A percentile compares a stretch with the other conserved stretches of the same genome.
Evolutionary conservation across 78 protist genomes (phyloP).

Genomic region (Dictyostelium brefeldianum): DNA sequence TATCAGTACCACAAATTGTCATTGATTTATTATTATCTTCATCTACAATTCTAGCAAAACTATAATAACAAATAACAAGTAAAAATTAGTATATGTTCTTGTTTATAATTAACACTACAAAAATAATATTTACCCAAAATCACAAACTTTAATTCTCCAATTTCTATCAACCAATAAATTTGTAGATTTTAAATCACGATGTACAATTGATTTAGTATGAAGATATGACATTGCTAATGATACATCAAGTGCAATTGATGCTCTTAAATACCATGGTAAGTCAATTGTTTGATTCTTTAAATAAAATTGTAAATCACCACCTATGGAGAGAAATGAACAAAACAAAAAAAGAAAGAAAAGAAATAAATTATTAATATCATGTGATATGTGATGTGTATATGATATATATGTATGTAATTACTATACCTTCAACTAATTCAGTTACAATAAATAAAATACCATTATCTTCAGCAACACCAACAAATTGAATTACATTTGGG

Average conservation of each 20-base stretch:
- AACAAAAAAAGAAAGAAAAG: no score
- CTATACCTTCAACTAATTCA: slow-evolving; percentile 52
- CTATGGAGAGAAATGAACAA: not conserved
- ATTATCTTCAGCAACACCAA: slow-evolving; percentile 49
- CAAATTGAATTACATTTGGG: slow-evolving; percentile 74
- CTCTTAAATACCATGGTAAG: slow-evolving; percentile 50
- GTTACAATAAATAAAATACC: slow-evolving; percentile 56
- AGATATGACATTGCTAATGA: slow-evolving; percentile 69
- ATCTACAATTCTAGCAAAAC: slow-evolving; percentile 80
- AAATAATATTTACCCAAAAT: slow-evolving; percentile 36
- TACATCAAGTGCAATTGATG: slow-evolving; percentile 54
- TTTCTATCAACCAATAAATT: slow-evolving; percentile 37
- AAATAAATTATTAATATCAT: no score
- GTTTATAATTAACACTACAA: no score
- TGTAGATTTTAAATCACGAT: slow-evolving; percentile 70
- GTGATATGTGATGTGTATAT: not conserved
- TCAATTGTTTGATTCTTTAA: slow-evolving; percentile 52
- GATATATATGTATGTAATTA: no score
- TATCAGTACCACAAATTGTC: slow-evolving; percentile 83
- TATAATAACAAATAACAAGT: not conserved
- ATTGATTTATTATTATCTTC: slow-evolving; percentile 72
- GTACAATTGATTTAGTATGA: slow-evolving; percentile 65
- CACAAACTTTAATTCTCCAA: slow-evolving; percentile 75
- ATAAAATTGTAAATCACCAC: slow-evolving; percentile 74
- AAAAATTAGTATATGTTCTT: no score